Evolutionary conservation across 2,329 filamentous ascomycete genomes (phyloP), one percentile per base, ranked within the genome.

Genomic region (Sporothrix inflata): DNA sequence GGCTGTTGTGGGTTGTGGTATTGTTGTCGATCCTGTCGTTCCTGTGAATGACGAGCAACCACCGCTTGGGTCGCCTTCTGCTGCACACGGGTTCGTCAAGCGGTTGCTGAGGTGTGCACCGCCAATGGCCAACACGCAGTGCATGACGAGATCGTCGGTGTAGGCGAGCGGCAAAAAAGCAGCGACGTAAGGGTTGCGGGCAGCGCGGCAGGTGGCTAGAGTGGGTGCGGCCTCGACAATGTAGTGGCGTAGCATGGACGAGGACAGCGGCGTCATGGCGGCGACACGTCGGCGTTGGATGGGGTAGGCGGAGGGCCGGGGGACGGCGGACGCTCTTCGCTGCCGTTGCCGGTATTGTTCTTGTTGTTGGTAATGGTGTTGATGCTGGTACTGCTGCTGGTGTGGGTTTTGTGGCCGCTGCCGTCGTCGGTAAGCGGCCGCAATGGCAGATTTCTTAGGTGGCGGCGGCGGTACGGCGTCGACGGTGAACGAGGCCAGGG

Each of bases 131-230:
- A 76, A 55, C 8, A 77, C 51, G 71, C 74, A 74, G 71, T 77
- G 76, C 76, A 77, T 76, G n/a, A 77, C 72, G 38, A 77, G 74
- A 60, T 77, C 75, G 73, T 77, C 75, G 51, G 69, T 69, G 47
- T 76, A 74, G 34, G 76, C 76, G 24, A 77, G 74, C 38, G 76
- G 76, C 47, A 77, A 66, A 14, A 77, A 55, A 49, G 69, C 66
- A 5, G 71, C 65, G 3, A 77, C 19, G 21, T 70, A 76, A 1
- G 76, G 74, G 71, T 76, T 76, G 71, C 63, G 69, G 2, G 68
- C 49, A 4, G 70, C 68, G 42, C 53, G 57, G 47, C 63, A 55
- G n/a, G 73, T 72, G n/a, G 71, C 63, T 19, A 76, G 51, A 4
- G 30, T 45, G 4, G 72, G 71, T 16, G 69, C 72, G 4, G 74